These are phyloP conservation scores for Aspergillus quadrilineatus DNA, from an alignment of 2,329 filamentous ascomycete genomes.

Conservation along the genomic window DNA sequence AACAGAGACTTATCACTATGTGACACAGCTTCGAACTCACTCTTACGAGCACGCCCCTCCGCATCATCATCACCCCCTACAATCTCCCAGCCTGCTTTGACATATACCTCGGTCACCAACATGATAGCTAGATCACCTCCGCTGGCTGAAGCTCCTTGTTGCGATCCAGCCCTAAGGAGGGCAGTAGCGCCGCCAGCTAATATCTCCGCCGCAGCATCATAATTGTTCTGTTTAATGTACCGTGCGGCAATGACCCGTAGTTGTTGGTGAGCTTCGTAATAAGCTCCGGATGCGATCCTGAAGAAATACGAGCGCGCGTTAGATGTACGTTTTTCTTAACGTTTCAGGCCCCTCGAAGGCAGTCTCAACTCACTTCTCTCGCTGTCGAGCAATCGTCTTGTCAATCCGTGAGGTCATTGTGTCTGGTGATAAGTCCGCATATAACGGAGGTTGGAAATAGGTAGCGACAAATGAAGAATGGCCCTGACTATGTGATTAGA, in stretches of 20 bases:
- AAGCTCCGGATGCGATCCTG: constrained; percentile 86
- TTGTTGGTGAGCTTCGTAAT: constrained; percentile 98
- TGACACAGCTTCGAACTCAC: constrained; percentile 23
- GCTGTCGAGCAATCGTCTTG: constrained; percentile 72
- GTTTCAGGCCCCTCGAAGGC: neutral
- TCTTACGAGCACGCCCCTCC: constrained; percentile 64
- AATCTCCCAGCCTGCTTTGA: constrained; percentile 72
- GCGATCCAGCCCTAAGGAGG: constrained; percentile 60
- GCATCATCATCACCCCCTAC: constrained; percentile 56
- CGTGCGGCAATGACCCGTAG: constrained; percentile 91
- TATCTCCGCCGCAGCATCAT: constrained; percentile 80
- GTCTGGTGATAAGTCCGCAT: neutral
- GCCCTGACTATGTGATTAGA: neutral
- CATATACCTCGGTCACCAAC: constrained; percentile 86
- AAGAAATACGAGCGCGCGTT: constrained; percentile 16
- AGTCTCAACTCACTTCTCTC: constrained; percentile 64
- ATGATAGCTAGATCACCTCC: constrained; percentile 86
- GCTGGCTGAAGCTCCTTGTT: constrained; percentile 89
- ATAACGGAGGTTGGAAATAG: neutral
- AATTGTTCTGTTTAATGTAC: constrained; percentile 86
- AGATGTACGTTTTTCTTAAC: constrained; percentile 8
- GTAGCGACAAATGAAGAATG: neutral
- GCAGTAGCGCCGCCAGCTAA: constrained; percentile 80
- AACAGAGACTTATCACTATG: neutral
- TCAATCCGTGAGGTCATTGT: constrained; percentile 55